Conservation (phyloP, 2,329 filamentous ascomycete genomes). For the Drechslerella dactyloides region DNA sequence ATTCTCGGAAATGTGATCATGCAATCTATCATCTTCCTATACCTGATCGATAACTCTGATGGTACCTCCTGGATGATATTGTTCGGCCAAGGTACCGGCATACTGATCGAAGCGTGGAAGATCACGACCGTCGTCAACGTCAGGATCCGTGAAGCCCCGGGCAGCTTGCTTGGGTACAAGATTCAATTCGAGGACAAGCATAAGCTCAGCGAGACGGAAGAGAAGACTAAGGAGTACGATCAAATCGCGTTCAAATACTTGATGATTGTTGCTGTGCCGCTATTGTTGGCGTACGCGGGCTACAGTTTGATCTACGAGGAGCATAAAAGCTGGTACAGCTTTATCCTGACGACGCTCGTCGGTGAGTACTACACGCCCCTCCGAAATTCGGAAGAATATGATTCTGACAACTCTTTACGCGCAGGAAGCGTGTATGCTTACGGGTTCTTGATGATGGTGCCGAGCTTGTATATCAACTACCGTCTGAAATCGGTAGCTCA, state of each 20-base stretch:
- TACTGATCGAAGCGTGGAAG: conserved; percentile 85
- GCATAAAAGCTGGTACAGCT: conserved; percentile 98
- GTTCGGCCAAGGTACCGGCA: conserved; percentile 86
- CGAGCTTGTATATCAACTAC: conserved; percentile 98
- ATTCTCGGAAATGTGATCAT: conserved; percentile 98
- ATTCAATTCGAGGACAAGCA: conserved; percentile 95
- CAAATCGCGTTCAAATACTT: conserved; percentile 97
- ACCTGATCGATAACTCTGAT: conserved; percentile 94
- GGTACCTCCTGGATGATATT: conserved; percentile 99
- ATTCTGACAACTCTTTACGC: background rate
- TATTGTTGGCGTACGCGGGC: conserved; percentile 83
- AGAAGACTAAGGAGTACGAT: conserved; percentile 98
- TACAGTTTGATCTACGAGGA: conserved; percentile 92
- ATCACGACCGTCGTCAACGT: conserved; percentile 95
- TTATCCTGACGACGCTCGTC: conserved; percentile 91
- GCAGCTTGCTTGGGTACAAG: conserved; percentile 76
- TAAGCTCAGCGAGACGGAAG: conserved; percentile 89
- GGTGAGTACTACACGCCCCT: conserved; percentile 64
- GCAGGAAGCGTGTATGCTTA: conserved; percentile 79
- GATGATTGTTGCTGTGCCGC: conserved; percentile 86
- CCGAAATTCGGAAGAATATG: background rate
- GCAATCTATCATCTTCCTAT: conserved; percentile 94
- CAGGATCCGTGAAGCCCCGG: conserved; percentile 72
- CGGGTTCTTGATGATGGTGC: conserved; percentile 99
- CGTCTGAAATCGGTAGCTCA: conserved; percentile 92